phyloP scores from a whole-genome alignment of 352 stramenopile species.

The Saprolegnia parasitica region DNA sequence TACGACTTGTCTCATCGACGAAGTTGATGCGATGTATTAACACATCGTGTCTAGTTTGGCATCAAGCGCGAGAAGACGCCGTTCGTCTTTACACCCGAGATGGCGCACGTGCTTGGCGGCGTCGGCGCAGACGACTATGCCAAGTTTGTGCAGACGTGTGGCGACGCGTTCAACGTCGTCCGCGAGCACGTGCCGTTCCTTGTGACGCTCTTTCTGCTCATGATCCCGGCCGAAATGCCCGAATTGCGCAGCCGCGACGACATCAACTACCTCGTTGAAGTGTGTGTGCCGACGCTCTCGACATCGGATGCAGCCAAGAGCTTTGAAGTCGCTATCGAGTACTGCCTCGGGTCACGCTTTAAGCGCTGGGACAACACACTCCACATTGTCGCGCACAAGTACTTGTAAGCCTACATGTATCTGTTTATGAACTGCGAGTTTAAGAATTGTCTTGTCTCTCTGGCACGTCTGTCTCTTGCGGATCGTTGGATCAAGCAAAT shows the following conservation, averaged over 20 bases:
- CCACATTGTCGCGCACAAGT: slow-evolving; percentile 12
- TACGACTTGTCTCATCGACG: slow-evolving; percentile 29
- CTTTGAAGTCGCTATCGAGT: slow-evolving; percentile 1
- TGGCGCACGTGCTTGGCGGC: slow-evolving; percentile 66
- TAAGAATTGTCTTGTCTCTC: too few relatives aligned
- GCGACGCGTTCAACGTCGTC: slow-evolving; percentile 27
- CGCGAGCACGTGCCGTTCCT: slow-evolving; percentile 23
- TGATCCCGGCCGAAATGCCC: slow-evolving; percentile 29
- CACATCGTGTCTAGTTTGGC: slow-evolving; percentile 51
- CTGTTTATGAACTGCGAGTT: too few relatives aligned
- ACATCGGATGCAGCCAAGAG: background rate
- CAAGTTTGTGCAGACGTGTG: slow-evolving; percentile 16
- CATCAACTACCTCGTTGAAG: slow-evolving; percentile 34
- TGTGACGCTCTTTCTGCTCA: slow-evolving; percentile 29
- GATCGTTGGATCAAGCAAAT: too few relatives aligned
- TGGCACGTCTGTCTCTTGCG: too few relatives aligned
- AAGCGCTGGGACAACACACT: slow-evolving; percentile 19
- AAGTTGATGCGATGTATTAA: too few relatives aligned
- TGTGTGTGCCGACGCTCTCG: slow-evolving; percentile 52
- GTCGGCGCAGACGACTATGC: background rate
- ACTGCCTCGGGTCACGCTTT: slow-evolving; percentile 7
- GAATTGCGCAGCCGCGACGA: slow-evolving; percentile 8
- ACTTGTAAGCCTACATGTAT: too few relatives aligned
- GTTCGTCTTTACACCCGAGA: slow-evolving; percentile 85
- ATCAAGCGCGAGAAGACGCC: slow-evolving; percentile 76